Base-by-base conservation (phyloP, 176 grass and related monocot genomes). In the Musa troglodytarum region DNA sequence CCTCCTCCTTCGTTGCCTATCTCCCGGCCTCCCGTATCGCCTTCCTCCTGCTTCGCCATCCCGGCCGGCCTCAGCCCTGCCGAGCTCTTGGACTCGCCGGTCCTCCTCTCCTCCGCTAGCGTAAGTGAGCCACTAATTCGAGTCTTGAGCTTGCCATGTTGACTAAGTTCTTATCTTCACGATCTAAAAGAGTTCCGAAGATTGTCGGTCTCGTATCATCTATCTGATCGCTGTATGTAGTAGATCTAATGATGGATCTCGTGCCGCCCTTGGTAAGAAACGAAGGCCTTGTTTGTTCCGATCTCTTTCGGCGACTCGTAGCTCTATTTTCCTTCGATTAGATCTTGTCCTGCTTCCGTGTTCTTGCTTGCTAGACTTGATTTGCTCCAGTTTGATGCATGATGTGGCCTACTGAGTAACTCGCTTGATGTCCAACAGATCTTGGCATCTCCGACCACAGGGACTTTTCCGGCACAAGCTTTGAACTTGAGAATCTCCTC, bases 1-100 rank as follows among this genome's bases (percentile, higher is more conserved):
- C 86, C 85, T 76, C 95, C 95, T 61, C 95, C 95, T 50, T 94
- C 84, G 11, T 78, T 99, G 54, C 95, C 95, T 28, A 77, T 99
- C 80, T 92, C 90, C 9, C 88, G 88, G 12, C 77, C 77, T 63
- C 84, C 84, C 15, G 15, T 88, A n/a, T 91, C 94, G 34, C 86
- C 90, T 52, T 94, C 87, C 20, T 91, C 88, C 16, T 99, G 82
- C 79, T 99, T 99, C 75, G 25, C 90, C 49, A 89, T 99, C 83
- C 95, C 95, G 0, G 75, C 88, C 0, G 90, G 90, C 1, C 88
- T 99, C 34, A 99, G 95, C 79, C 95, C 95, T 8, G 82, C 88
- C 22, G 86, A 99, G 70, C 87, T 99, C 17, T 84, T 99, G 2
- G 90, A 99, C 81, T 99, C 95, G 16, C 95, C 95, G 0, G 90